Evolutionary conservation across 371 early-diverging fungal species (phyloP), one percentile per base, ranked within the genome.

Genomic region (Mucor saturninus): DNA sequence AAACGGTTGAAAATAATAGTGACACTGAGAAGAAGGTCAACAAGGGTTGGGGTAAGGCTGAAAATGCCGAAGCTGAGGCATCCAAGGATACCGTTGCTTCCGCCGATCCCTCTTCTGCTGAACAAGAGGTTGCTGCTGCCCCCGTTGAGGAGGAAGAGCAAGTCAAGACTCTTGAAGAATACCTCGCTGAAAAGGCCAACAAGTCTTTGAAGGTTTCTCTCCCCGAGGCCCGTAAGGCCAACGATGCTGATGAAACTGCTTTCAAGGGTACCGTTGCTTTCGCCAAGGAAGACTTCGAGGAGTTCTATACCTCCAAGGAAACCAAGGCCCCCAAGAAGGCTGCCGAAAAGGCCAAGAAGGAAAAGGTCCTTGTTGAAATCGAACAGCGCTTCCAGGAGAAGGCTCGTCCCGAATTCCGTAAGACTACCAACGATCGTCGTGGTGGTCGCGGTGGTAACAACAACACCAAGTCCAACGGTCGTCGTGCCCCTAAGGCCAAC

Each of bases 21-120:
- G 93, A 92, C 73, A 82, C 84, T 65, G 88, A 91, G 54, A 95
- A 95, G 88, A 94, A 94, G 87, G 89, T 89, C 67, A 87, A 87
- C 67, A 83, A 87, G 67, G 88, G 87, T 42, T 92, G 93, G 92
- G 95, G 95, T 64, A 83, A 90, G 64, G 60, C 81, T 56, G 79
- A 73, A 30, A 67, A 71, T 40, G 68, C 79, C 56, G 76, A 79
- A 66, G 79, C 75, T 56, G 79, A 82, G 51, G 75, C 75, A 71
- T 72, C 77, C 50, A 58, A 62, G 46, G 79, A 78, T 57, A 58
- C 68, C 40, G 43, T 65, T 40, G 55, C 62, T 48, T 56, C 80
- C 68, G 68, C 62, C 59, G 76, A 75, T 32, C 75, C 80, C 58
- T 79, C 76, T 64, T 71, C 78, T 56, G 71, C 75, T 26, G 85